Evolutionary conservation across 345 rosid genomes (phyloP), one percentile per base, ranked within the genome.

Genomic region (Noccaea caerulescens): DNA sequence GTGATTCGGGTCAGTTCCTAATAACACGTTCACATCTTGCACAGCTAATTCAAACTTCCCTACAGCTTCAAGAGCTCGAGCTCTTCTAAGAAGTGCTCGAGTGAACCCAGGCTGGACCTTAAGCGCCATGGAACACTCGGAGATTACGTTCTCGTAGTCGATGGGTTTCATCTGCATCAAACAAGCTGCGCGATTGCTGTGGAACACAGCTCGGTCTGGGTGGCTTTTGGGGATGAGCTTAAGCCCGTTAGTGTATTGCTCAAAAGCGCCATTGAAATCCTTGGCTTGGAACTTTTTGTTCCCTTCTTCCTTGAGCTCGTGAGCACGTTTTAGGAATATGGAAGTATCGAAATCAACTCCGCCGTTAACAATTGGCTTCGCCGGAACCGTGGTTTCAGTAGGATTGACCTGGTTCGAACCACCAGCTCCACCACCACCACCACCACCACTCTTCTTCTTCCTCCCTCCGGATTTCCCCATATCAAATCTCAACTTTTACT

Each of bases 81-180:
- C 96, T 86, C 98, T 84, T 66, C 98, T 79, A n/a, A 87, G 84
- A 7, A 93, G 80, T 14, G 98, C 98, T 53, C 95, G 77, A 10
- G 82, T 81, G 63, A 84, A 93, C 10, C 80, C 79, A 72, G 98
- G 97, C 70, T 93, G 97, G 13, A 86, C 87, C 81, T 86, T 87
- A 66, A 93, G 91, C 2, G 97, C 98, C 87, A 87, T 55, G 8
- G 78, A 75, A 69, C 98, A 93, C 83, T 93, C 98, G 25, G 87
- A 55, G 77, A 93, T 93, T 34, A 91, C 95, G 38, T 81, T 66
- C 10, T 88, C 99, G 52, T 91, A 94, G 59, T 91, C 91, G 30
- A 91, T 79, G 3, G 99, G 99, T 63, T 94, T 94, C 99, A 94
- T 88, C 71, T 94, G 99, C 97, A 93, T 90, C 86, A 93, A 81